Evolutionary conservation across 2,329 filamentous ascomycete species (phyloP).

Genomic region (Phaeosphaeria sp.): DNA sequence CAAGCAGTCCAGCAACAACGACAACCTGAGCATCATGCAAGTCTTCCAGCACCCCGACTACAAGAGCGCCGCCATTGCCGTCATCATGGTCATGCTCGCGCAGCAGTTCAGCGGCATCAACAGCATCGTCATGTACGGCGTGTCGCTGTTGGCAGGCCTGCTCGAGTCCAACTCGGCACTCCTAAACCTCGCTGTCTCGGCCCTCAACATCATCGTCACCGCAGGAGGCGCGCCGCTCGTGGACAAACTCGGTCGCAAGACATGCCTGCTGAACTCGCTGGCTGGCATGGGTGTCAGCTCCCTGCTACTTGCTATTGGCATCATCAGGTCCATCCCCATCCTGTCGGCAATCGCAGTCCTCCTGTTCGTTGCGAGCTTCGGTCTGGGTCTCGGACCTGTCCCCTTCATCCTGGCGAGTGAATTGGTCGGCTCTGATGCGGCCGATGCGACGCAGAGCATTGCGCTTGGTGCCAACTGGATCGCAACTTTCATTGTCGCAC

Average conservation of each 20-base stretch:
- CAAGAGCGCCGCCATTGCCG: constrained; percentile 82
- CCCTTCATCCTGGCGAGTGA: constrained; percentile 94
- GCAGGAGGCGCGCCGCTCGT: constrained; percentile 81
- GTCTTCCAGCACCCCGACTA: constrained; percentile 73
- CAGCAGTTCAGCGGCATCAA: constrained; percentile 95
- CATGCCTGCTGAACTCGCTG: constrained; percentile 82
- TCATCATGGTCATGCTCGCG: constrained; percentile 91
- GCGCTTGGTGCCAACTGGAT: constrained; percentile 86
- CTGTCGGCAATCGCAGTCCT: constrained; percentile 83
- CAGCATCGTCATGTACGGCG: constrained; percentile 98
- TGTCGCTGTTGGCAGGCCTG: constrained; percentile 82
- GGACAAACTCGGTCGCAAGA: constrained; percentile 87
- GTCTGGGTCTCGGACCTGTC: constrained; percentile 87
- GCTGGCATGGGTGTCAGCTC: constrained; percentile 83
- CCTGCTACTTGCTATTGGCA: constrained; percentile 79
- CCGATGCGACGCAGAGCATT: constrained; percentile 90
- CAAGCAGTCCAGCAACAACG: constrained; percentile 38
- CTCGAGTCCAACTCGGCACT: constrained; percentile 82
- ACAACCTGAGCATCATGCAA: constrained; percentile 53
- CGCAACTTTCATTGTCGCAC: constrained; percentile 89
- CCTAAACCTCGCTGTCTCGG: constrained; percentile 86
- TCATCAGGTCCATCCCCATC: constrained; percentile 73
- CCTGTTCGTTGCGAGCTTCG: constrained; percentile 88
- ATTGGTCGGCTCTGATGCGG: constrained; percentile 86
- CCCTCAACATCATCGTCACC: constrained; percentile 85